phyloP scores from a whole-genome alignment of 2,329 filamentous ascomycete species.

The Exutisphaerella laricina region DNA sequence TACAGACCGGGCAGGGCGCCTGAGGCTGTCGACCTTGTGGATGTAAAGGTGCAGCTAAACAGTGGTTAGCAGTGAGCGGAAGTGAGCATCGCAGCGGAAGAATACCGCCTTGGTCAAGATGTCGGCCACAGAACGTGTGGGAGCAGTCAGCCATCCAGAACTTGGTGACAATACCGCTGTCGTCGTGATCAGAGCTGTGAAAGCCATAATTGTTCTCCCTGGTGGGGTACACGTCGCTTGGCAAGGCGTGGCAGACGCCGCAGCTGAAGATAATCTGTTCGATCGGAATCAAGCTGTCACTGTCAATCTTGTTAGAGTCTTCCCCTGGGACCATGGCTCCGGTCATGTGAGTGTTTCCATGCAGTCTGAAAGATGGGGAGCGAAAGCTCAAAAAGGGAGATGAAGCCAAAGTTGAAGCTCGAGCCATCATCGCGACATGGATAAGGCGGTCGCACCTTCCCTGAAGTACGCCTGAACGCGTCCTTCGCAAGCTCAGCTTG shows the following conservation, averaged over 20 bases:
- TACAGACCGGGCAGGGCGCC: constrained; percentile 44
- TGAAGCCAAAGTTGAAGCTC: constrained; percentile 3
- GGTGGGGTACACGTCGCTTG: constrained; percentile 43
- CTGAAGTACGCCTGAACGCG: constrained; percentile 6
- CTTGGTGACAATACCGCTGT: constrained; percentile 38
- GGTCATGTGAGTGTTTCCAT: constrained; percentile 3
- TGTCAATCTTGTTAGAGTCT: constrained; percentile 1
- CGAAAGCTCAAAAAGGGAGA: constrained; percentile 1
- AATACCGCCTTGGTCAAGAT: constrained; percentile 46
- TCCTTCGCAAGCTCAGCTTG: not conserved
- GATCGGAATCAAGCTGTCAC: constrained; percentile 13
- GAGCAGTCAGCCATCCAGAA: constrained; percentile 46
- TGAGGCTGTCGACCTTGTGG: constrained; percentile 36
- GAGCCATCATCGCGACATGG: not conserved
- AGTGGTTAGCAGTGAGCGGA: not conserved
- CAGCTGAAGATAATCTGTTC: constrained; percentile 46
- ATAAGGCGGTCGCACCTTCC: constrained; percentile 5
- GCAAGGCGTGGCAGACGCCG: constrained; percentile 42
- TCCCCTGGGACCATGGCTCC: constrained; percentile 13
- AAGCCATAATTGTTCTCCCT: constrained; percentile 35
- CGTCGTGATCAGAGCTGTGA: constrained; percentile 22
- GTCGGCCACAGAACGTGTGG: constrained; percentile 46
- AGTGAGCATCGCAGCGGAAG: not conserved
- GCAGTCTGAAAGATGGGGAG: not conserved
- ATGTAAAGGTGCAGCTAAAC: constrained; percentile 44